Conservation (phyloP, 345 rosid genomes). For the Iberis pinnata region DNA sequence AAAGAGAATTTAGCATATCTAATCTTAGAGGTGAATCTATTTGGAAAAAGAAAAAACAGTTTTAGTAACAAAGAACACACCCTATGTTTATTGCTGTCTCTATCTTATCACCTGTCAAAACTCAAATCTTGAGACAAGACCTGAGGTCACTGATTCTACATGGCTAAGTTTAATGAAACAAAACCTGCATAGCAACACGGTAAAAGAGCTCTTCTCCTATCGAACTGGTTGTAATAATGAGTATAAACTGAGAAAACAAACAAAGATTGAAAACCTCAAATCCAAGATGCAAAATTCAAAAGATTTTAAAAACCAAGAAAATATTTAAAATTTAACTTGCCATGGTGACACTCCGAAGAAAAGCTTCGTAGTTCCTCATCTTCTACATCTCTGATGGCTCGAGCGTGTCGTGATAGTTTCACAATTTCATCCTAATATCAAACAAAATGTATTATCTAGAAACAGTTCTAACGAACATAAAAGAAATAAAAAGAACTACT, state of each 20-base stretch:
- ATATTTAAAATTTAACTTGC: constrained; percentile 56
- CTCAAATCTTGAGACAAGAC: too few relatives aligned
- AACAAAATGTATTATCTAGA: neutral
- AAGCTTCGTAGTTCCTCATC: constrained; percentile 93
- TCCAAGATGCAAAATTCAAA: neutral
- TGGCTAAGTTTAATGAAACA: neutral
- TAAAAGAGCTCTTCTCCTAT: constrained; percentile 99
- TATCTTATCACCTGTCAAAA: too few relatives aligned
- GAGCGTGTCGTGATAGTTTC: constrained; percentile 89
- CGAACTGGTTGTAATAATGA: constrained; percentile 82
- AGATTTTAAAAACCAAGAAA: neutral
- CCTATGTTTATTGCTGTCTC: too few relatives aligned
- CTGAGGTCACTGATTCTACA: neutral
- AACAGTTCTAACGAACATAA: too few relatives aligned
- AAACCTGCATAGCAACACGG: constrained; percentile 93
- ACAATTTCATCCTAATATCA: constrained; percentile 83
- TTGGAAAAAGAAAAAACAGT: too few relatives aligned
- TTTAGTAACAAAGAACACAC: too few relatives aligned
- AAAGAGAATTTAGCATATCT: too few relatives aligned
- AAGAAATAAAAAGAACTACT: neutral
- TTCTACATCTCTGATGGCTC: constrained; percentile 97
- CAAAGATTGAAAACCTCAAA: constrained; percentile 6
- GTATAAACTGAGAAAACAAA: constrained; percentile 48
- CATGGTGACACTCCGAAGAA: constrained; percentile 95
- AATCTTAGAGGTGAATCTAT: too few relatives aligned